Conservation (phyloP, 73 alveolate species). For the Tetrahymena thermophila region DNA sequence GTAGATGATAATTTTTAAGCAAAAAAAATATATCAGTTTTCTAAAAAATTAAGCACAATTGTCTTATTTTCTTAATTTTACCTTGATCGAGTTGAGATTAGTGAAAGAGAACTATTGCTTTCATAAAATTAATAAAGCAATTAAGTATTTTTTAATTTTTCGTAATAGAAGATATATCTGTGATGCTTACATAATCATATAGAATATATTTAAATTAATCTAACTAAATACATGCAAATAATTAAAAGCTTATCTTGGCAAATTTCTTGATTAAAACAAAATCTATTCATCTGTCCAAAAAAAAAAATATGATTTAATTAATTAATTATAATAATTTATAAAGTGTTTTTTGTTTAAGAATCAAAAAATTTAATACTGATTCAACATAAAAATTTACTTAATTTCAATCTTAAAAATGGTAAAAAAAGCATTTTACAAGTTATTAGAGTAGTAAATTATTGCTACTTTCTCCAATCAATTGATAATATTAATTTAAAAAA, state of each 20-base stretch:
- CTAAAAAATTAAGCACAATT: not conserved
- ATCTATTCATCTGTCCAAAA: too few species aligned
- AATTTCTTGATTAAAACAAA: too few species aligned
- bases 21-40: not conserved
- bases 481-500: too few species aligned
- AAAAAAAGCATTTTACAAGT: not conserved
- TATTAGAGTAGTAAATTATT: not conserved
- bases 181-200: not conserved
- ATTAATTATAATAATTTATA: too few species aligned
- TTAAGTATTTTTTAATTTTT: not conserved
- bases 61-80: not conserved
- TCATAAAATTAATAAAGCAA: not conserved
- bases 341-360: too few species aligned
- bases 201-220: not conserved
- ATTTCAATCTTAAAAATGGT: not conserved
- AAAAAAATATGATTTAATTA: too few species aligned
- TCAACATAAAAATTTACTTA: too few species aligned
- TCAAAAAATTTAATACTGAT: not conserved
- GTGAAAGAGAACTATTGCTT: too few species aligned
- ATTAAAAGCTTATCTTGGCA: too few species aligned
- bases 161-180: too few species aligned
- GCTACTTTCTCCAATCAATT: not conserved
- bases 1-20: not conserved
- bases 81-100: too few species aligned
- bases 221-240: too few species aligned